A percentile compares a stretch with the other conserved stretches of the same genome.
Conservation (phyloP, 2,329 filamentous ascomycete species). For the Chaetomiaceae sp. region DNA sequence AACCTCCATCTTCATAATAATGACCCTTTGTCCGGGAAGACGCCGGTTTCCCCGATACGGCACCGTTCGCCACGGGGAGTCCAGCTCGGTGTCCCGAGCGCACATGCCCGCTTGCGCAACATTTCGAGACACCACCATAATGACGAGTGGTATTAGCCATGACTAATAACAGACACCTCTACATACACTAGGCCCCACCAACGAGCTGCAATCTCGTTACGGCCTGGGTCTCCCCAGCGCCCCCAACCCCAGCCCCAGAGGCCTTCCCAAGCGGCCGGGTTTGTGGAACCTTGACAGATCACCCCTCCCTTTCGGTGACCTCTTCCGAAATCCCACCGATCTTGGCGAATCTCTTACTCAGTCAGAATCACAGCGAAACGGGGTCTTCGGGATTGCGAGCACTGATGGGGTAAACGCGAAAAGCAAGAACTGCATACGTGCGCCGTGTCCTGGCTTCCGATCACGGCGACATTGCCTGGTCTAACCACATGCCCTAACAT, state of each 20-base stretch:
- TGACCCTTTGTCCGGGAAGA: neutral
- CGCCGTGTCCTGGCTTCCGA: neutral
- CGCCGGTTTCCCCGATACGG: neutral
- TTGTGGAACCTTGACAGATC: constrained; percentile 23
- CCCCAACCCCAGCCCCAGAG: neutral
- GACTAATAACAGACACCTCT: constrained; percentile 1
- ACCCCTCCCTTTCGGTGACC: constrained; percentile 14
- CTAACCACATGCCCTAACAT: neutral
- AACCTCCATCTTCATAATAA: neutral
- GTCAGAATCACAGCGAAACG: constrained; percentile 1
- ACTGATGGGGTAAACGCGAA: neutral
- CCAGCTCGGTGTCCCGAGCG: neutral
- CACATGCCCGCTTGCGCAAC: neutral
- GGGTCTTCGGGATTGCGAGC: constrained; percentile 2
- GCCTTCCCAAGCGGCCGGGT: constrained; percentile 19
- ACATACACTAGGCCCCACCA: constrained; percentile 2
- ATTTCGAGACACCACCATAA: neutral
- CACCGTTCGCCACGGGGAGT: neutral
- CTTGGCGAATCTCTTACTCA: constrained; percentile 1
- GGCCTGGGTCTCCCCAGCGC: neutral
- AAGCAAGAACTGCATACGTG: neutral
- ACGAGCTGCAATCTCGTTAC: neutral
- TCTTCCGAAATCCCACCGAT: constrained; percentile 15
- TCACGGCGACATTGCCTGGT: neutral
- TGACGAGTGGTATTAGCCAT: neutral